Conservation (phyloP, 75 land plant genomes). For the Pseudotsuga menziesii region DNA sequence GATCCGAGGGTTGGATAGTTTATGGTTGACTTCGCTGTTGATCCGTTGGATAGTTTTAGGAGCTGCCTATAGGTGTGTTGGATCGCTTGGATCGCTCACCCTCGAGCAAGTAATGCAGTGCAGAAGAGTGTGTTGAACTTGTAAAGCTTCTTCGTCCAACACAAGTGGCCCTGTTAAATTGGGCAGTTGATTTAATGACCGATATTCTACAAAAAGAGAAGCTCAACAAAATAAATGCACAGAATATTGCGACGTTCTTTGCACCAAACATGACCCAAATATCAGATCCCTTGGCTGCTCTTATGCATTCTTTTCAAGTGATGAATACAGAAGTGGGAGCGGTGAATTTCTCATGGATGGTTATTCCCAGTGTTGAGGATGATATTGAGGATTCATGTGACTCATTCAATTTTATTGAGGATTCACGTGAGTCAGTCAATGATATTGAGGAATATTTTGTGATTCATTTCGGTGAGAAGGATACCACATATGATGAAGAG, state of each 20-base stretch:
- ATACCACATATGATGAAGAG: slow-evolving; percentile 11
- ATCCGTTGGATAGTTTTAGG: too few species aligned
- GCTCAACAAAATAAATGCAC: slow-evolving; percentile 91
- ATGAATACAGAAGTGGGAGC: slow-evolving; percentile 39
- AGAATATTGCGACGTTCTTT: slow-evolving; percentile 98
- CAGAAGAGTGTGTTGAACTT: slow-evolving; percentile 69
- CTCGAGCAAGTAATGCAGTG: slow-evolving; percentile 91
- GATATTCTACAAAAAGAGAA: slow-evolving; percentile 95
- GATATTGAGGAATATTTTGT: slow-evolving; percentile 53
- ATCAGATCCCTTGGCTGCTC: slow-evolving; percentile 94
- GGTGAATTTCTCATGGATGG: slow-evolving; percentile 2
- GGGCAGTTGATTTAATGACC: slow-evolving; percentile 95
- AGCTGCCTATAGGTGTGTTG: slow-evolving; percentile 81
- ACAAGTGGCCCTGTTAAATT: slow-evolving; percentile 79
- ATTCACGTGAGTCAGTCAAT: slow-evolving; percentile 22
- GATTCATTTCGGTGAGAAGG: slow-evolving; percentile 28
- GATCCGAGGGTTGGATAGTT: slow-evolving; percentile 89
- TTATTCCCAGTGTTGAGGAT: slow-evolving; percentile 20
- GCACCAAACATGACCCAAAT: slow-evolving; percentile 99
- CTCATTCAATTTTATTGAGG: background rate
- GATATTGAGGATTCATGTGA: slow-evolving; percentile 5
- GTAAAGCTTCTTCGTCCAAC: slow-evolving; percentile 72
- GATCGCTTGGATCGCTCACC: slow-evolving; percentile 82
- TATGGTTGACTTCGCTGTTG: too few species aligned
- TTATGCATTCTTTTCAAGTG: slow-evolving; percentile 99